Percentiles rank a stretch among this genome's conserved stretches.
phyloP scores from a whole-genome alignment of 176 grass and related monocot genomes.

The Rhynchospora breviuscula region DNA sequence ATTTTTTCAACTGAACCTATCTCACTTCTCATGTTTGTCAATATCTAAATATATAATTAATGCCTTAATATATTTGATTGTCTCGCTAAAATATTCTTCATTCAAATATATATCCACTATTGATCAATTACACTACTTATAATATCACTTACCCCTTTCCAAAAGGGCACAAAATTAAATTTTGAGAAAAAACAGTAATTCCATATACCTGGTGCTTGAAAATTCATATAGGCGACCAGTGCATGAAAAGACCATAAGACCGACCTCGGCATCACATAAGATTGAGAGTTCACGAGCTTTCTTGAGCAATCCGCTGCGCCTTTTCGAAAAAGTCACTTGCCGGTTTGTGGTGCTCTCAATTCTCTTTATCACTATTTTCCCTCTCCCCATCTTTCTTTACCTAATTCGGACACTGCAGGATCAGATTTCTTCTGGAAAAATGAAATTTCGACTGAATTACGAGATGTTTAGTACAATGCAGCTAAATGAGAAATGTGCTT shows the following conservation, averaged over 20 bases:
- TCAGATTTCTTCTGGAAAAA: not conserved
- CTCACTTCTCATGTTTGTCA: not conserved
- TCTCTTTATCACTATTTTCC: constrained; percentile 11
- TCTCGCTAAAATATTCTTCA: not conserved
- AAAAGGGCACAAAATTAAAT: not conserved
- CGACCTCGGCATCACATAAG: constrained; percentile 21
- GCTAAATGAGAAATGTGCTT: not conserved
- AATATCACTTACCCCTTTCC: not conserved
- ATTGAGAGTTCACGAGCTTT: constrained; percentile 21
- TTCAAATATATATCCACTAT: not conserved
- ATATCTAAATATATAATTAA: not conserved
- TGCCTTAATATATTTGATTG: not conserved
- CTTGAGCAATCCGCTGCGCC: constrained; percentile 20
- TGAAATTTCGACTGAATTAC: not conserved
- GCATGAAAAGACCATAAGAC: constrained; percentile 15
- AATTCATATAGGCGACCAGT: constrained; percentile 18
- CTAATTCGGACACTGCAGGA: not conserved
- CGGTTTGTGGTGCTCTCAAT: constrained; percentile 21
- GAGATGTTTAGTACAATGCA: not conserved
- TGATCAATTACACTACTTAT: not conserved
- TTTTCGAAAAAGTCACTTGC: constrained; percentile 24
- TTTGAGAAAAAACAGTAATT: not conserved
- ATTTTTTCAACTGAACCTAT: too few relatives aligned
- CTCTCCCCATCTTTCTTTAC: constrained; percentile 18
- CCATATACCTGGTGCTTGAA: constrained; percentile 9